These are phyloP conservation scores for Candida sakaeoensis DNA, from an alignment of 805 yeast genomes.

Conservation along the genomic window DNA sequence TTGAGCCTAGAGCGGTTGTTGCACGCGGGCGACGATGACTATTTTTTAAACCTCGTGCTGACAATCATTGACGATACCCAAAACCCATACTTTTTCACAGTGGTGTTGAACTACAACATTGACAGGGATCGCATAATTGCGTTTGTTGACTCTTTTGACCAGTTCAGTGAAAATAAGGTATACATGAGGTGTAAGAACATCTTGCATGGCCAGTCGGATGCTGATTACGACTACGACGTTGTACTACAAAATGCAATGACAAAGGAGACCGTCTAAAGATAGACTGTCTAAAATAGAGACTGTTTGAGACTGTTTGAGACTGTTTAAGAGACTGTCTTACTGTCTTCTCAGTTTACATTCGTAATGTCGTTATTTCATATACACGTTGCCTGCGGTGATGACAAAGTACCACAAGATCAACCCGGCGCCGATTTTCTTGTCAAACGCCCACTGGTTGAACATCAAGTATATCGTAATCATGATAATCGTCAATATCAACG, in stretches of 20 bases:
- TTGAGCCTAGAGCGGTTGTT: conserved; percentile 38
- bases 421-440: conserved; percentile 24
- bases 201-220: neutral
- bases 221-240: neutral
- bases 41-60: conserved; percentile 24
- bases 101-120: conserved; percentile 25
- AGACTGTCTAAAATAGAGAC: no score
- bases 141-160: conserved; percentile 23
- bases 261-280: no score
- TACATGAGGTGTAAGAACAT: neutral
- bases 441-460: conserved; percentile 31
- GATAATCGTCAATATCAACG: conserved; percentile 21
- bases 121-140: conserved; percentile 13
- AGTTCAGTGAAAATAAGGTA: conserved; percentile 10
- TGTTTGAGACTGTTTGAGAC: no score
- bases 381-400: conserved; percentile 19
- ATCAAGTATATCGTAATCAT: conserved; percentile 26
- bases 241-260: no score
- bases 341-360: neutral
- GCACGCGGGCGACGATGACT: conserved; percentile 20
- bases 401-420: conserved; percentile 20
- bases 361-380: conserved; percentile 7
- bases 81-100: conserved; percentile 34
- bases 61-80: conserved; percentile 27
- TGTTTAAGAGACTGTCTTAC: no score